Evolutionary conservation across 257 asterid genomes (phyloP), one percentile per base, ranked within the genome.

Genomic region (Apocynum venetum): DNA sequence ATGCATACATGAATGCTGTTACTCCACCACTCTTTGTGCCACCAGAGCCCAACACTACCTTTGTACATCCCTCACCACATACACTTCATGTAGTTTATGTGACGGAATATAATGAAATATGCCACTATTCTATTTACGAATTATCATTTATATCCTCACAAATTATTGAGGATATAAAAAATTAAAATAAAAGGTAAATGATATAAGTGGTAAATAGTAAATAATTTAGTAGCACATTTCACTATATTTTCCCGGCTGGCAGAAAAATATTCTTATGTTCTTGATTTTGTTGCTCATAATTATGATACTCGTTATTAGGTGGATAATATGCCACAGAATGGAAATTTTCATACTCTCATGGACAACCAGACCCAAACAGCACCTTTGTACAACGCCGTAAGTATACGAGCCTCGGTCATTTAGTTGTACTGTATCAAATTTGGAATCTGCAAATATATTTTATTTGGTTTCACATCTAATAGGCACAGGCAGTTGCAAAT

Each of bases 321-420:
- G 48, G 47, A 40, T 4, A 40, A 65, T 19, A 38, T 38, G 48
- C 25, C 46, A 38, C 71, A 17, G 10, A 15, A 43, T 15, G 25
- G 71, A 38, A 35, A 65, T 38, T 38, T 3, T 17, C 48, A 5
- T 2, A 19, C 25, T 14, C 2, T 65, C 12, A 0, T 0, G 9
- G 48, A 35, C 31, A 65, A 65, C 31, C 71, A 65, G 48, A 65
- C 48, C 71, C 47, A 65, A 38, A 65, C 25, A 38, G 71, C 71
- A 13, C 71, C 71, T 15, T 3, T 40, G 7, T 65, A 65, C 31
- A 9, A 66, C 1, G 13, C 6, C 15, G 71, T 66, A 66, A 66
- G 71, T 66, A 4, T 35, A 35, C 0, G 15, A 61, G 1, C 25
- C 25, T 65, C 11, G 14, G n/a, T 40, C 4, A 65, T 38, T 66